Evolutionary conservation across 768 basidiomycete species (phyloP).

Genomic region (Suillus discolor): DNA sequence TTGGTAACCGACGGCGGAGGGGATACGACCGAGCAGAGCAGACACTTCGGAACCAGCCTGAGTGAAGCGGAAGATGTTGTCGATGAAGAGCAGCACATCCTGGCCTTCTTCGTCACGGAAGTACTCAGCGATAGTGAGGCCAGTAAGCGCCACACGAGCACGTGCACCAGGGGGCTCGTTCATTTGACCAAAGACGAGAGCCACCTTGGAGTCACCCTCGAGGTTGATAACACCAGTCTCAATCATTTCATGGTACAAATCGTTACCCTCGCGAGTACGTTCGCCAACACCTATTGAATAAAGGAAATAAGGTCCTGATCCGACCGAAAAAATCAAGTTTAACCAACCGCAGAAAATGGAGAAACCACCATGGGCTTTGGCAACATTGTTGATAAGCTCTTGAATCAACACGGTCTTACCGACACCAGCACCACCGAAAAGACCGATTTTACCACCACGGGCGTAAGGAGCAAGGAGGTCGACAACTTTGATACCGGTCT

Average conservation of each 20-base stretch:
- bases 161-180: conserved; percentile 99
- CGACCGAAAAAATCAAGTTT: background rate
- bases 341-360: conserved; percentile 94
- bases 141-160: conserved; percentile 99
- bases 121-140: conserved; percentile 99
- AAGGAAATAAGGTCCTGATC: conserved; percentile 16
- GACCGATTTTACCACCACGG: conserved; percentile 99
- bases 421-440: conserved; percentile 99
- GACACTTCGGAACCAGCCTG: conserved; percentile 99
- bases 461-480: conserved; percentile 99
- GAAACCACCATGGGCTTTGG: conserved; percentile 99
- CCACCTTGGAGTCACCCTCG: conserved; percentile 99
- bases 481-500: conserved; percentile 99
- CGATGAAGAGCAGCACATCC: conserved; percentile 99
- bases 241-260: conserved; percentile 99
- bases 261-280: conserved; percentile 99
- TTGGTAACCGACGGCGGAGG: conserved; percentile 99
- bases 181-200: conserved; percentile 99
- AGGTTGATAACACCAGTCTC: conserved; percentile 99
- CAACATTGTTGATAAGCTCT: conserved; percentile 99
- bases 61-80: conserved; percentile 99
- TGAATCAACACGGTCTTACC: conserved; percentile 99
- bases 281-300: conserved; percentile 86
- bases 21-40: conserved; percentile 99
- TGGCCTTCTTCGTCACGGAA: conserved; percentile 99